Evolutionary conservation across 768 basidiomycete genomes (phyloP).

Genomic region (Mycena indigotica): DNA sequence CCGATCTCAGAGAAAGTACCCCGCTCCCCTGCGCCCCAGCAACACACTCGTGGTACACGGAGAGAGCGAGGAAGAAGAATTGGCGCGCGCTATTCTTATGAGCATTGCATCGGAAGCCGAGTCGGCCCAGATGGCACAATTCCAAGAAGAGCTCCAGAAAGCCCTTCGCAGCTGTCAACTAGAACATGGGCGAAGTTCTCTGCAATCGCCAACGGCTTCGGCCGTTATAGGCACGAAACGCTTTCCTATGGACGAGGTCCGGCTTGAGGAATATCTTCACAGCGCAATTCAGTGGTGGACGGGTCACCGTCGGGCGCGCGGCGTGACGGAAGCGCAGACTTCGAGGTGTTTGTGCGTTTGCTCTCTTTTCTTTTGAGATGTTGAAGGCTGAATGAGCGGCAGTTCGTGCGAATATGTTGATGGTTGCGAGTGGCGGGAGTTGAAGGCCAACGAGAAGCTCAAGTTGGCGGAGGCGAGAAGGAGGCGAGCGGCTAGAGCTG

Average conservation of each 20-base stretch:
- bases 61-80: constrained; percentile 42
- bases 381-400: constrained; percentile 3
- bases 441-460: constrained; percentile 45
- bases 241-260: constrained; percentile 55
- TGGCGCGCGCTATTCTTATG: constrained; percentile 49
- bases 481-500: neutral
- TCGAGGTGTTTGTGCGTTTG: constrained; percentile 66
- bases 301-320: constrained; percentile 66
- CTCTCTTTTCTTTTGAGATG: neutral
- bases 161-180: constrained; percentile 6
- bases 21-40: constrained; percentile 12
- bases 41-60: neutral
- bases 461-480: neutral
- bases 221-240: constrained; percentile 66
- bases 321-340: constrained; percentile 63
- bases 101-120: constrained; percentile 37
- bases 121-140: neutral
- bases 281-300: constrained; percentile 75
- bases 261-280: constrained; percentile 56
- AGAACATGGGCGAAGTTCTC: neutral
- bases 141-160: constrained; percentile 8
- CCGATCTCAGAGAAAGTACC: constrained; percentile 40
- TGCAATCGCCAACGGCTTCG: neutral
- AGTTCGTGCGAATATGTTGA: constrained; percentile 74
- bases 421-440: constrained; percentile 81